Evolutionary conservation across 495 filamentous ascomycete genomes (phyloP), one percentile per base, ranked within the genome.

Genomic region (Xeromyces bisporus): DNA sequence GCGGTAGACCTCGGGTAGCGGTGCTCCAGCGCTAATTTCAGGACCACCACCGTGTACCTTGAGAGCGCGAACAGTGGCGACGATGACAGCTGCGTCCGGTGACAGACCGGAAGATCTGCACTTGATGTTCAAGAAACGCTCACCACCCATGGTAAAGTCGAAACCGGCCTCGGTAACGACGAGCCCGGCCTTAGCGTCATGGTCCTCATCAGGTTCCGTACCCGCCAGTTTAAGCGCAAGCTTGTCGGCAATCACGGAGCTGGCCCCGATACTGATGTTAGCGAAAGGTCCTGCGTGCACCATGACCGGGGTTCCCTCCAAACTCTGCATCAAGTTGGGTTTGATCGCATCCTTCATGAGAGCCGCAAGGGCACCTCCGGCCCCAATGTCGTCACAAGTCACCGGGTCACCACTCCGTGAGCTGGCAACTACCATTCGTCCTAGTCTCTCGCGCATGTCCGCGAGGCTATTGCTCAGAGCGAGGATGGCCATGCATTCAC

Each of bases 91-190:
- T 2, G 80, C 77, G 46, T 97, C 89, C 6, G 89, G 89, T 1
- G 80, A 74, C 23, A 97, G 68, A 12, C 89, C 89, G 10, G 84
- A 93, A 18, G 83, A 83, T 27, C 89, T 77, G 62, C 89, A 96
- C 68, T 97, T 97, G 61, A 97, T 96, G 60, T 97, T 94, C 74
- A 97, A 94, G 68, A 97, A 97, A 17, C 89, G 78, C 67, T 97
- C 89, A 31, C 89, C 89, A 36, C 89, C 89, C 89, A 97, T 97
- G 30, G 89, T 94, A 59, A 97, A 97, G 53, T 97, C 89, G 53
- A 97, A 97, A 6, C 89, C 89, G 27, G 89, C 87, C 55, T 97
- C 89, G 7, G 89, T 97, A 30, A 97, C 75, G n/a, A 93, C 86
- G 35, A 89, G 94, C 6, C 89, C 89, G 9, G 78, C 70, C 64